Conservation (phyloP, 2,329 filamentous ascomycete genomes). For the Scopulariopsis brevicaulis region DNA sequence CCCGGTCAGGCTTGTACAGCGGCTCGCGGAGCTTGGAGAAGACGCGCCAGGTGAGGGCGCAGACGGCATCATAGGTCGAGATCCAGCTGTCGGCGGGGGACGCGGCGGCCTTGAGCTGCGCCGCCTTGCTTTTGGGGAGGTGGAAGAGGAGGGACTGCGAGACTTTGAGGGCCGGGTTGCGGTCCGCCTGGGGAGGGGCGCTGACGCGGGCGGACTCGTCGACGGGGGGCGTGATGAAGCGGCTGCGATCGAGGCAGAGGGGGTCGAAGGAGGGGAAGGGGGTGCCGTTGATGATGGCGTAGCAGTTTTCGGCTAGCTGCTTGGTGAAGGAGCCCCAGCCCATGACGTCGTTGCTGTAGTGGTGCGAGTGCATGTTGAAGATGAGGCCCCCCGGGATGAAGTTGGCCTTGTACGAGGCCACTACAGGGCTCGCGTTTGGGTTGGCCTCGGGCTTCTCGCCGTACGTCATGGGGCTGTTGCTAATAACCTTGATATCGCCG, state of each 20-base stretch:
- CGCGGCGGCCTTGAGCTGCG: constrained; percentile 23
- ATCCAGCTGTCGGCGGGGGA: constrained; percentile 23
- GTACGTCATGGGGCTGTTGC: constrained; percentile 20
- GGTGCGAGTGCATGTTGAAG: constrained; percentile 28
- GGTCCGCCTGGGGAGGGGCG: constrained; percentile 14
- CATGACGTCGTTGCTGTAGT: constrained; percentile 29
- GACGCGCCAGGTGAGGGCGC: constrained; percentile 27
- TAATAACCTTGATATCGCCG: constrained; percentile 9
- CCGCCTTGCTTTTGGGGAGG: constrained; percentile 28
- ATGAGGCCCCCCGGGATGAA: constrained; percentile 28
- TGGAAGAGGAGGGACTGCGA: constrained; percentile 24
- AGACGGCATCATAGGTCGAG: constrained; percentile 32
- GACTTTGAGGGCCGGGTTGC: constrained; percentile 16
- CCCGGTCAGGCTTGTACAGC: constrained; percentile 18
- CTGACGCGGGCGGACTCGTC: constrained; percentile 17
- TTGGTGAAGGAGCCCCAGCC: constrained; percentile 24
- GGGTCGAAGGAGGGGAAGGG: constrained; percentile 22
- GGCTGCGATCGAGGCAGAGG: constrained; percentile 19
- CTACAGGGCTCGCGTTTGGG: constrained; percentile 18
- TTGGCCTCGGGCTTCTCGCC: constrained; percentile 25
- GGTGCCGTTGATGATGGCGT: constrained; percentile 16
- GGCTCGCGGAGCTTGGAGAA: constrained; percentile 21
- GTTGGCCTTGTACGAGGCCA: constrained; percentile 26
- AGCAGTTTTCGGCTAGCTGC: constrained; percentile 30
- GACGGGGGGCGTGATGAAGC: constrained; percentile 16